Conservation (phyloP, 768 basidiomycete genomes). For the Leccinum subgranulosum region DNA sequence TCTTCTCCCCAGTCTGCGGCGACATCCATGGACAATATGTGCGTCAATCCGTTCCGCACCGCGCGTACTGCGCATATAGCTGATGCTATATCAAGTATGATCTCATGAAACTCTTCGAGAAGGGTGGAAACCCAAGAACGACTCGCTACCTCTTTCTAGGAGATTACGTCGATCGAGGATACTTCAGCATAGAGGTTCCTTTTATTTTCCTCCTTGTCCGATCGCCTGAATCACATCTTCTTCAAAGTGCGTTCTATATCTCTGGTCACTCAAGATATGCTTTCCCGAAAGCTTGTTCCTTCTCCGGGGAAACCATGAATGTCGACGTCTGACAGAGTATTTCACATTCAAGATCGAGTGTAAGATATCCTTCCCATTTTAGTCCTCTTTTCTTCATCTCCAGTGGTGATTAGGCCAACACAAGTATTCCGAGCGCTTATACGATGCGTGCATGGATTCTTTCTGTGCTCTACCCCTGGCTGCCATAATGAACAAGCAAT, state of each 20-base stretch:
- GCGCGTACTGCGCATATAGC: background rate
- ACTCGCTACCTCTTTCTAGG: constrained; percentile 74
- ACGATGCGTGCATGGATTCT: constrained; percentile 70
- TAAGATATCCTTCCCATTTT: constrained; percentile 1
- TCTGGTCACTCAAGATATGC: constrained; percentile 64
- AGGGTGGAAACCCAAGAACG: constrained; percentile 70
- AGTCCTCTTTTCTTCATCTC: constrained; percentile 2
- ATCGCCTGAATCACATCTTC: constrained; percentile 11
- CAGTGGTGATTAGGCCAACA: constrained; percentile 49
- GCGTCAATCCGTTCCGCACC: constrained; percentile 14
- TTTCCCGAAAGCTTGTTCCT: constrained; percentile 59
- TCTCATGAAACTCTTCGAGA: constrained; percentile 77
- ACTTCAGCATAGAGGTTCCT: constrained; percentile 69
- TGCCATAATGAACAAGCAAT: constrained; percentile 79
- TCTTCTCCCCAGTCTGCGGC: constrained; percentile 14
- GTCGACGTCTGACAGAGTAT: constrained; percentile 62
- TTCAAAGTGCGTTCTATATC: constrained; percentile 50
- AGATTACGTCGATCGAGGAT: constrained; percentile 74
- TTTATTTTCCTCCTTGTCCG: background rate
- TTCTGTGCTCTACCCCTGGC: constrained; percentile 72
- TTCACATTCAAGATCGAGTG: constrained; percentile 60
- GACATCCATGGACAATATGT: constrained; percentile 24
- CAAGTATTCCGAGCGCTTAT: constrained; percentile 73
- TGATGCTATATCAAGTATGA: constrained; percentile 49
- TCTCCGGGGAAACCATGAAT: constrained; percentile 64